These are phyloP conservation scores for Nicotiana knightiana DNA, from an alignment of 257 asterid species.

Conservation along the genomic window DNA sequence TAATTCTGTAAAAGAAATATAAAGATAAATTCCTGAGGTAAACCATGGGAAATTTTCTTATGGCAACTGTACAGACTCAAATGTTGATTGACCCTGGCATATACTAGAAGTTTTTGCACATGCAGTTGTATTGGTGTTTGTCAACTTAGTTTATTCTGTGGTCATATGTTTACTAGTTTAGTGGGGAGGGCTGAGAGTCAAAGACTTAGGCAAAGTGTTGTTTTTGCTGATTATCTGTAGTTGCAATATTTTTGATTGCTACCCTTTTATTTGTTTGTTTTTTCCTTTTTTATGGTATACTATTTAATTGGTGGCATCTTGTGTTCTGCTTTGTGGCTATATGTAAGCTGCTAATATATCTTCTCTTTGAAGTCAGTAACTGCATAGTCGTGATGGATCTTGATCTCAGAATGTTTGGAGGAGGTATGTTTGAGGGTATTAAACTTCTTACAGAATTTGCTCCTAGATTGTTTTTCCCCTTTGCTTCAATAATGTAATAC, in stretches of 20 bases:
- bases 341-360: background rate
- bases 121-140: too few species aligned
- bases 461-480: background rate
- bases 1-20: background rate
- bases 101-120: too few species aligned
- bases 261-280: too few species aligned
- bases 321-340: background rate
- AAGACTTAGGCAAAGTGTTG: too few species aligned
- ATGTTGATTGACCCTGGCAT: background rate
- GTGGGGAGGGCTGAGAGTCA: too few species aligned
- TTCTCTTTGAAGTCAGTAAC: background rate
- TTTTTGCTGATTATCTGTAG: background rate
- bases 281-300: background rate
- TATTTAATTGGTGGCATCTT: background rate
- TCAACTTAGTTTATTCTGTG: too few species aligned
- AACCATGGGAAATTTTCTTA: background rate
- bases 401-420: constrained; percentile 1
- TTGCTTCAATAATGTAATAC: background rate
- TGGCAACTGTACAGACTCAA: background rate
- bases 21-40: background rate
- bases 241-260: background rate
- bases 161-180: too few species aligned
- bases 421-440: background rate
- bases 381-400: background rate
- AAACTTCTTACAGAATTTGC: background rate